These are phyloP conservation scores for Nannochloropsis oceanica DNA, from an alignment of 108 stramenopile genomes.

Conservation along the genomic window DNA sequence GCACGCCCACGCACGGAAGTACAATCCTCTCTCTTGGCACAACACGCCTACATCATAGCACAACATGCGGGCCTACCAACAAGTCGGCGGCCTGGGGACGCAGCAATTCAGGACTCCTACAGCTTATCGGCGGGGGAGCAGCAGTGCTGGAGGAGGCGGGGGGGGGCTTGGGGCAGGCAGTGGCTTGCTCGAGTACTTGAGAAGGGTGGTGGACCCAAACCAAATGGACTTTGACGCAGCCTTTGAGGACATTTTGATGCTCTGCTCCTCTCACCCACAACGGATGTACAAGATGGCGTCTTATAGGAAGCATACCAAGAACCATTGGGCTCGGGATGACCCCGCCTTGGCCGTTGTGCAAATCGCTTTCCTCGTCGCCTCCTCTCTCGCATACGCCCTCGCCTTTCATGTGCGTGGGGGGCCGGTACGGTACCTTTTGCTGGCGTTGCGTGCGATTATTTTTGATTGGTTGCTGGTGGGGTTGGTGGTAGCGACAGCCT, in stretches of 20 bases:
- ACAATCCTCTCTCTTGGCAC: too few relatives aligned
- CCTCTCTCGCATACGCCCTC: constrained; percentile 55
- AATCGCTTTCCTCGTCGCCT: constrained; percentile 54
- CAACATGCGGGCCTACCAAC: neutral
- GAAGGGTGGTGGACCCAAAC: constrained; percentile 15
- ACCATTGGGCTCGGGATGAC: constrained; percentile 96
- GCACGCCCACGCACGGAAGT: too few relatives aligned
- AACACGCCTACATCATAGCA: neutral
- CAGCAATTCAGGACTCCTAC: neutral
- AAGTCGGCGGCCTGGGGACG: neutral
- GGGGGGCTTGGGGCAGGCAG: neutral
- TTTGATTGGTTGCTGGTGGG: constrained; percentile 43
- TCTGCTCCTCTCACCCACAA: constrained; percentile 11
- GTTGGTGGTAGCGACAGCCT: constrained; percentile 31
- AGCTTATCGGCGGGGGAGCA: neutral
- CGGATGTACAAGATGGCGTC: constrained; percentile 19
- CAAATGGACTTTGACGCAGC: constrained; percentile 36
- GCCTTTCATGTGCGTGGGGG: constrained; percentile 40
- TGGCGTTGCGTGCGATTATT: constrained; percentile 23
- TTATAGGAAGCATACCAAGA: constrained; percentile 51
- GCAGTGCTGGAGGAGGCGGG: neutral
- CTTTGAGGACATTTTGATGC: constrained; percentile 17
- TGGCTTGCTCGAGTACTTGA: constrained; percentile 21
- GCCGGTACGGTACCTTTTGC: constrained; percentile 19
- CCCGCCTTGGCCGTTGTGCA: constrained; percentile 88